Conservation (phyloP, 1,284 basidiomycete genomes). For the Ceratobasidium papillatum region DNA sequence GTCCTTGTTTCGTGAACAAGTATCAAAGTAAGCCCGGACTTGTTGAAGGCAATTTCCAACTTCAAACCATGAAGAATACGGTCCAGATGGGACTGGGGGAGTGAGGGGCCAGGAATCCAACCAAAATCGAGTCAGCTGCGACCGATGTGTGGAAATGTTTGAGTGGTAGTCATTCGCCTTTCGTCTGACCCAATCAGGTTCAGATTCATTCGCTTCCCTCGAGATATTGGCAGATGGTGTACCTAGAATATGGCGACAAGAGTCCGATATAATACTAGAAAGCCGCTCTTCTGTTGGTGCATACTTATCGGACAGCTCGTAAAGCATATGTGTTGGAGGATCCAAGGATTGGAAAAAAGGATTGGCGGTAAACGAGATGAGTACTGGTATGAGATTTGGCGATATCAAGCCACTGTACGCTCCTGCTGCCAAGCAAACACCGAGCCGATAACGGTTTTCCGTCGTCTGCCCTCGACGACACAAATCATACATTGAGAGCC, state of each 20-base stretch:
- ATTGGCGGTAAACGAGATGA: slow-evolving; percentile 6
- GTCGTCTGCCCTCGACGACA: neutral
- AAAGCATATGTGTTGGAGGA: slow-evolving; percentile 2
- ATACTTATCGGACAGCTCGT: neutral
- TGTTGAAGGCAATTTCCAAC: no score
- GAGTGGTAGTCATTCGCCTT: neutral
- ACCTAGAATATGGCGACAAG: neutral
- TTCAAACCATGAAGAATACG: no score
- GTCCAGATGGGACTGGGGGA: no score
- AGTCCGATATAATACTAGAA: neutral
- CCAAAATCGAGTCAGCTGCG: neutral
- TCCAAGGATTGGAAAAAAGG: neutral
- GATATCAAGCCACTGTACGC: neutral
- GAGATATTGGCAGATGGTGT: neutral
- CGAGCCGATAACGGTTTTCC: neutral
- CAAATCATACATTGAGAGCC: slow-evolving; percentile 21
- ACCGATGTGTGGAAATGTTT: neutral
- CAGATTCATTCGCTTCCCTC: neutral
- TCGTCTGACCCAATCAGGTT: neutral
- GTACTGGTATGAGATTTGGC: neutral
- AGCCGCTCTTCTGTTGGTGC: neutral
- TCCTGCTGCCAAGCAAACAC: neutral
- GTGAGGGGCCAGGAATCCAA: slow-evolving; percentile 24
- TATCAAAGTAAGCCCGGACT: no score
- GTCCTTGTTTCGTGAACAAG: no score